Base-by-base conservation (phyloP, 257 asterid species). In the Jaltomata sinuosa region DNA sequence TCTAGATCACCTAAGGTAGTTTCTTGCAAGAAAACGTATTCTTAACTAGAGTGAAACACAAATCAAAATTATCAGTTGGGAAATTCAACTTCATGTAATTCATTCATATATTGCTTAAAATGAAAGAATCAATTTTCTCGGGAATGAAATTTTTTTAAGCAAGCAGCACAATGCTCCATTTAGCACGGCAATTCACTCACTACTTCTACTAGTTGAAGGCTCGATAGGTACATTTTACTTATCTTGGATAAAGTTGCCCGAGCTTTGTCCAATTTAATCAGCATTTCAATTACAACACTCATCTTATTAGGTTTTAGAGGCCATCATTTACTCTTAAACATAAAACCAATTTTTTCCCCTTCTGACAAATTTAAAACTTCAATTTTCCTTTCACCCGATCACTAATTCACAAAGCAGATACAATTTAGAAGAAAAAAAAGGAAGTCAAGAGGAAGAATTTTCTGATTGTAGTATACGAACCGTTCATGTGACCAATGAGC, bases 401-500 rank as follows among this genome's bases (percentile, higher is more conserved):
- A 32, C 22, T 32, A 65, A 12, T 65, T 65, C 74, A 65, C 45
- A 65, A 65, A 65, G 45, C 45, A 65, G 22, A 65, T 8, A 65
- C n/a, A 62, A 62, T 62, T 12, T 27, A 27, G 19, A 14, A 3
- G 36, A 3, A 32, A 11, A 62, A 5, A 62, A 14, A 61, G 10
- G 1, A 64, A 64, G 42, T 31, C 12, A 29, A 29, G 31, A 14
- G n/a, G 45, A 31, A 7, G 25, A 65, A 32, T 8, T 65, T n/a
- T 31, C 31, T 16, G 3, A 34, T 2, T 19, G 1, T 5, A 40
- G 0, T 45, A 54, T 1, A 81, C 89, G 27, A 74, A 95, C 97
- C 97, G 82, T 83, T 90, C 97, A 95, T 91, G 86, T 85, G 94
- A 22, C 96, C 95, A 27, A 95, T 91, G 87, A 95, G 97, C 90